Conservation (phyloP, 768 basidiomycete genomes). For the Hirschioporus abietinus region DNA sequence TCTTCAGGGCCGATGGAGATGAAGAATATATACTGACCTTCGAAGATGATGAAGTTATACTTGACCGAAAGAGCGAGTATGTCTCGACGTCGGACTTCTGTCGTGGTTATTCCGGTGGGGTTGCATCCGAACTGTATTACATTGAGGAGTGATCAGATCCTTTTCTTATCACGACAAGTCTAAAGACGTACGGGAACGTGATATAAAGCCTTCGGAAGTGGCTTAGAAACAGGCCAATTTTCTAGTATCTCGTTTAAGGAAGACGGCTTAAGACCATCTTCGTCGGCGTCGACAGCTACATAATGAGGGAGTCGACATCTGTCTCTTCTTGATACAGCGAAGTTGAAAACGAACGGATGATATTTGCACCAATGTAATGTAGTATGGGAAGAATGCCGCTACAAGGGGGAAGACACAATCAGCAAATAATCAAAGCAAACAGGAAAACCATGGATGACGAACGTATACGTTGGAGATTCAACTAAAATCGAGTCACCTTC, state of each 20-base stretch:
- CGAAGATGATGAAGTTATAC: conserved; percentile 77
- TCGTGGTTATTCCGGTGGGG: conserved; percentile 77
- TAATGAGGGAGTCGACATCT: conserved; percentile 4
- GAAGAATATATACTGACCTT: conserved; percentile 46
- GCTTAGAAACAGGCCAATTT: conserved; percentile 67
- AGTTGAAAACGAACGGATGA: conserved; percentile 41
- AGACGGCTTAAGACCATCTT: conserved; percentile 56
- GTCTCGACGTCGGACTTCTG: conserved; percentile 61
- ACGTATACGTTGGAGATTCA: conserved; percentile 79
- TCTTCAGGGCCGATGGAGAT: neutral
- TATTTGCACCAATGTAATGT: conserved; percentile 46
- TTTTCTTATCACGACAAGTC: conserved; percentile 8
- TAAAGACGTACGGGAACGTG: conserved; percentile 58
- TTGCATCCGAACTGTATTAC: conserved; percentile 69
- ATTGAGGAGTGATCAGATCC: neutral
- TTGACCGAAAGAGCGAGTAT: conserved; percentile 67
- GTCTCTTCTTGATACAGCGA: neutral
- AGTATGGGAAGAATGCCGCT: conserved; percentile 69
- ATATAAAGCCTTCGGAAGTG: conserved; percentile 74
- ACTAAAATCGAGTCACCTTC: conserved; percentile 78
- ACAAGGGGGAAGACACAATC: conserved; percentile 5
- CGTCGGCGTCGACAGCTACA: conserved; percentile 77
- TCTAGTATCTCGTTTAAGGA: conserved; percentile 61
- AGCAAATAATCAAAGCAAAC: conserved; percentile 5
- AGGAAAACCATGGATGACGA: conserved; percentile 17